phyloP scores from a whole-genome alignment of 495 filamentous ascomycete genomes.

The Xylaria nigripes region DNA sequence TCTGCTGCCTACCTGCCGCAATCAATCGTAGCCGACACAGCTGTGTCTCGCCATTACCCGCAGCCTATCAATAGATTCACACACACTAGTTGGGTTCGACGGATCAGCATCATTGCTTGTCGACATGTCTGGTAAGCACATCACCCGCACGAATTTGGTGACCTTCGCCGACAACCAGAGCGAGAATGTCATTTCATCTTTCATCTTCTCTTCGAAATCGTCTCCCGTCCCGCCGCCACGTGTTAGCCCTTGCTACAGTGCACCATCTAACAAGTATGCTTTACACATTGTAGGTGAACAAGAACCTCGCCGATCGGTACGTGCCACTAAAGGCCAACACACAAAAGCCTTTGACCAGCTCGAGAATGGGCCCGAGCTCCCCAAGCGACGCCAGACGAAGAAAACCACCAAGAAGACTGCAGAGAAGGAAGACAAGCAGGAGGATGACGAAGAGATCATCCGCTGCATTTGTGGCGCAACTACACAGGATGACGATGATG shows the following conservation, averaged over 20 bases:
- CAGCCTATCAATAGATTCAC: slow-evolving; percentile 8
- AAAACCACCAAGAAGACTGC: slow-evolving; percentile 46
- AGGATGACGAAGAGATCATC: slow-evolving; percentile 57
- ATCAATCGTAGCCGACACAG: slow-evolving; percentile 8
- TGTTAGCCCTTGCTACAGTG: not conserved
- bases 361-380: slow-evolving; percentile 52
- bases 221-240: not conserved
- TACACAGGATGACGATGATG: slow-evolving; percentile 72
- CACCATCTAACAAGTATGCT: slow-evolving; percentile 3
- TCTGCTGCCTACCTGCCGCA: slow-evolving; percentile 15
- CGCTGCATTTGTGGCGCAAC: slow-evolving; percentile 88
- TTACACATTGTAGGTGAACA: slow-evolving; percentile 35
- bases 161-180: not conserved
- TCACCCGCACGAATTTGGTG: slow-evolving; percentile 6
- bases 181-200: not conserved
- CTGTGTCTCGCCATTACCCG: slow-evolving; percentile 15
- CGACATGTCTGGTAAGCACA: slow-evolving; percentile 30
- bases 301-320: slow-evolving; percentile 86
- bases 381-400: slow-evolving; percentile 53
- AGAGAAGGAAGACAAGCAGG: slow-evolving; percentile 54
- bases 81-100: not conserved
- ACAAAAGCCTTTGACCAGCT: slow-evolving; percentile 69
- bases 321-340: slow-evolving; percentile 93
- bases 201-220: not conserved
- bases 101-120: slow-evolving; percentile 3